Conservation (phyloP, 169 alveolate genomes). For the Eimeria sp. region DNA sequence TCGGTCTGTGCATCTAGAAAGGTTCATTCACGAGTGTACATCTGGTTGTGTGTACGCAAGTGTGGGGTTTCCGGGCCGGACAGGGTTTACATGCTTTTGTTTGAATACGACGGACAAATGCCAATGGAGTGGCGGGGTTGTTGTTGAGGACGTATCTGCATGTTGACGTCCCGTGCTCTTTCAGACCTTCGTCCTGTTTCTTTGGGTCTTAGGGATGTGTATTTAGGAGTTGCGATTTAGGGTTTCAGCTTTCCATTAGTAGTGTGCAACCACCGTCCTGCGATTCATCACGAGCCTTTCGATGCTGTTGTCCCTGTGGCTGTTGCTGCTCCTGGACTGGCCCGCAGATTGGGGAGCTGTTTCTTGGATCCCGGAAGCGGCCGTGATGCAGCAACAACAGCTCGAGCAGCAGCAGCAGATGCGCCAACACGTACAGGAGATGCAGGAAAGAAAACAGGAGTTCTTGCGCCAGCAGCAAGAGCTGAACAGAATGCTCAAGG, state of each 20-base stretch:
- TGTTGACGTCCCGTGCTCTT: neutral
- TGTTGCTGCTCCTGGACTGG: neutral
- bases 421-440: conserved; percentile 73
- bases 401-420: conserved; percentile 59
- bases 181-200: neutral
- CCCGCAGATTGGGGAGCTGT: conserved; percentile 50
- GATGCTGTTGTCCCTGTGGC: neutral
- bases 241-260: neutral
- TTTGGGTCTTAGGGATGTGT: neutral
- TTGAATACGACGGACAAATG: neutral
- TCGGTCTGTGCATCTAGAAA: neutral
- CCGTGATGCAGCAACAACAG: conserved; percentile 68
- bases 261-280: neutral
- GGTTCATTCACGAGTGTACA: too few relatives aligned
- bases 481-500: conserved; percentile 46
- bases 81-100: neutral
- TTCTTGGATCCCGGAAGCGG: conserved; percentile 47
- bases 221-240: neutral
- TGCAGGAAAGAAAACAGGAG: conserved; percentile 67
- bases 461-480: conserved; percentile 68
- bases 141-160: neutral
- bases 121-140: neutral
- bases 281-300: neutral
- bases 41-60: neutral
- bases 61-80: neutral